phyloP scores from a whole-genome alignment of 2,329 filamentous ascomycete genomes.

The Pseudogymnoascus verrucosus region DNA sequence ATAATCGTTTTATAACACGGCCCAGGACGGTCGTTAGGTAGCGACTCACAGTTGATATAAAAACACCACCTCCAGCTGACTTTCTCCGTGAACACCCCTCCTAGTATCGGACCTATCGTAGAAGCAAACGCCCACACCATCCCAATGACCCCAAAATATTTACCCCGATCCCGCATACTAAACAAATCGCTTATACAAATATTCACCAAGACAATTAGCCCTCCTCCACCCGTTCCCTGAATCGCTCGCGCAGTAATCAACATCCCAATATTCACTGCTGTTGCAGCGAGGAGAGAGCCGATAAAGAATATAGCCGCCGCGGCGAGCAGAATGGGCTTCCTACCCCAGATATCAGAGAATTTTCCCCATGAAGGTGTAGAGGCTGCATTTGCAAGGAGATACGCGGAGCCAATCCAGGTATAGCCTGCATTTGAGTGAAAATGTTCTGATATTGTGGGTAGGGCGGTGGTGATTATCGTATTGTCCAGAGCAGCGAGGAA shows the following conservation, averaged over 20 bases:
- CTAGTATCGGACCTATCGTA: slow-evolving; percentile 52
- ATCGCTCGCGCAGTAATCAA: slow-evolving; percentile 53
- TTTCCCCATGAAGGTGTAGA: slow-evolving; percentile 40
- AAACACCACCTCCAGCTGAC: slow-evolving; percentile 55
- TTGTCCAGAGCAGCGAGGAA: background rate
- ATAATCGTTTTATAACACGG: too few relatives aligned
- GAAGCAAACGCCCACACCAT: slow-evolving; percentile 56
- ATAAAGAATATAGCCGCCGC: slow-evolving; percentile 55
- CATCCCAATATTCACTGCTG: slow-evolving; percentile 52
- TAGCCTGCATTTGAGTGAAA: slow-evolving; percentile 37
- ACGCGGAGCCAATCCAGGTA: slow-evolving; percentile 44
- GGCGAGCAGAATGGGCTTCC: slow-evolving; percentile 52
- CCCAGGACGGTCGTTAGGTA: too few relatives aligned
- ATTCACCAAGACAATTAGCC: slow-evolving; percentile 54
- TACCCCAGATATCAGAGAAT: slow-evolving; percentile 58
- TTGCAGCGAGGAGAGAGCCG: slow-evolving; percentile 51
- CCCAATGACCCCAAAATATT: slow-evolving; percentile 53
- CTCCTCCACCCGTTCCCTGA: slow-evolving; percentile 57
- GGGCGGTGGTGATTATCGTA: slow-evolving; percentile 48
- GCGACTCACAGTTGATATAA: slow-evolving; percentile 42
- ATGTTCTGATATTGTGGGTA: slow-evolving; percentile 45
- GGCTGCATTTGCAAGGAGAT: slow-evolving; percentile 39
- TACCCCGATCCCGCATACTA: slow-evolving; percentile 49
- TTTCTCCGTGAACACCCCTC: slow-evolving; percentile 50
- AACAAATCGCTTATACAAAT: slow-evolving; percentile 58